Evolutionary conservation across 2,329 filamentous ascomycete genomes (phyloP).

Genomic region (Diplodia mutila): DNA sequence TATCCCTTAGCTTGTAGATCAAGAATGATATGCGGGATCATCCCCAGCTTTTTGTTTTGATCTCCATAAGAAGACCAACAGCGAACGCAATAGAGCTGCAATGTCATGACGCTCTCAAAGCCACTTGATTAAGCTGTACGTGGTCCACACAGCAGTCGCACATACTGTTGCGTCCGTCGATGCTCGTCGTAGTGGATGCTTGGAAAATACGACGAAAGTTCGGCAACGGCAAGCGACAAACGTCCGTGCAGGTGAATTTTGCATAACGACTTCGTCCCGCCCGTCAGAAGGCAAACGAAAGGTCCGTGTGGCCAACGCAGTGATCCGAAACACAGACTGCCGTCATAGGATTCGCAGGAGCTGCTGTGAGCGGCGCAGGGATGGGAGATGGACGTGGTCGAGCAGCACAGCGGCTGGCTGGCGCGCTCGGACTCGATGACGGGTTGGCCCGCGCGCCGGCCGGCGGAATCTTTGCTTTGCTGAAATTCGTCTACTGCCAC

Average conservation of each 20-base stretch:
- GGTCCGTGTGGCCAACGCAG: not conserved
- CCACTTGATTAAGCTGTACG: not conserved
- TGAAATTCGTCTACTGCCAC: slow-evolving; percentile 24
- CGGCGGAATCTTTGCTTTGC: slow-evolving; percentile 23
- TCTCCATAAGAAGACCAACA: not conserved
- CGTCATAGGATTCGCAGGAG: slow-evolving; percentile 20
- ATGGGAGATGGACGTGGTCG: slow-evolving; percentile 8
- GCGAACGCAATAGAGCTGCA: not conserved
- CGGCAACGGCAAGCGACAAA: too few relatives aligned
- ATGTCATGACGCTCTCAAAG: not conserved
- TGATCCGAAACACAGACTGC: not conserved
- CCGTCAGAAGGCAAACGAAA: not conserved
- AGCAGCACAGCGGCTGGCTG: slow-evolving; percentile 15
- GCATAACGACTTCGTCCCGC: slow-evolving; percentile 1
- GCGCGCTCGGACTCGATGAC: slow-evolving; percentile 6
- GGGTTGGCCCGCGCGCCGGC: slow-evolving; percentile 19
- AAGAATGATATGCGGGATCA: not conserved
- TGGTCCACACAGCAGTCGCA: not conserved
- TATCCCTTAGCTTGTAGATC: not conserved
- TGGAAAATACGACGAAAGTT: not conserved
- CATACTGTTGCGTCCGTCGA: not conserved
- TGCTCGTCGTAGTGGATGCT: not conserved
- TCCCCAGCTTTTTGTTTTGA: not conserved
- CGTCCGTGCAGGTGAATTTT: not conserved
- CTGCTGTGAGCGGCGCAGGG: slow-evolving; percentile 12